These are phyloP conservation scores for Phlegmacium glaucopus DNA, from an alignment of 768 basidiomycete species.

Conservation along the genomic window DNA sequence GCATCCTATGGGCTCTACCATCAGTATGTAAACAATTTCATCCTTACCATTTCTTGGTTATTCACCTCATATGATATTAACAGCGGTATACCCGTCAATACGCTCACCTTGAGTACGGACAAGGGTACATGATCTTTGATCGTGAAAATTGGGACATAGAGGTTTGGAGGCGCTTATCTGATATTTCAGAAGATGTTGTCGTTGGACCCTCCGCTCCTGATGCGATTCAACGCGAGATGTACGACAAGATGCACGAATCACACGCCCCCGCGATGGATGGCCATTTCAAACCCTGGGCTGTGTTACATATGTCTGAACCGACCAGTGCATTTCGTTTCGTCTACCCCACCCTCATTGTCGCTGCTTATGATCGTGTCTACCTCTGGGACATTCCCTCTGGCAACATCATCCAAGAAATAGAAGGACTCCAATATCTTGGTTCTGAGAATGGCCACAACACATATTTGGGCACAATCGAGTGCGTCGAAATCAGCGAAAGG, in stretches of 20 bases:
- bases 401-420: constrained; percentile 43
- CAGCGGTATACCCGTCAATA: constrained; percentile 48
- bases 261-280: constrained; percentile 26
- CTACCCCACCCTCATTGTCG: constrained; percentile 61
- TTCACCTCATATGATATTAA: constrained; percentile 1
- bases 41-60: background rate
- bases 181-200: too few species aligned
- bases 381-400: constrained; percentile 62
- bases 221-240: constrained; percentile 7
- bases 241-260: too few species aligned
- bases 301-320: constrained; percentile 42
- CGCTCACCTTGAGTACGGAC: constrained; percentile 73
- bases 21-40: constrained; percentile 34
- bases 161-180: constrained; percentile 58
- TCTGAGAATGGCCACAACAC: constrained; percentile 6
- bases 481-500: constrained; percentile 60
- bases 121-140: constrained; percentile 72
- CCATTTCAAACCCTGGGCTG: constrained; percentile 61
- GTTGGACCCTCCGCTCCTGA: constrained; percentile 8
- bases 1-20: constrained; percentile 61
- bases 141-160: constrained; percentile 55
- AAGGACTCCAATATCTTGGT: constrained; percentile 33
- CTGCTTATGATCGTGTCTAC: constrained; percentile 41
- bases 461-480: constrained; percentile 42
- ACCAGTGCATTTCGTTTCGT: constrained; percentile 63